phyloP scores from a whole-genome alignment of 139 green algal genomes.

The Yamagishiella unicocca region DNA sequence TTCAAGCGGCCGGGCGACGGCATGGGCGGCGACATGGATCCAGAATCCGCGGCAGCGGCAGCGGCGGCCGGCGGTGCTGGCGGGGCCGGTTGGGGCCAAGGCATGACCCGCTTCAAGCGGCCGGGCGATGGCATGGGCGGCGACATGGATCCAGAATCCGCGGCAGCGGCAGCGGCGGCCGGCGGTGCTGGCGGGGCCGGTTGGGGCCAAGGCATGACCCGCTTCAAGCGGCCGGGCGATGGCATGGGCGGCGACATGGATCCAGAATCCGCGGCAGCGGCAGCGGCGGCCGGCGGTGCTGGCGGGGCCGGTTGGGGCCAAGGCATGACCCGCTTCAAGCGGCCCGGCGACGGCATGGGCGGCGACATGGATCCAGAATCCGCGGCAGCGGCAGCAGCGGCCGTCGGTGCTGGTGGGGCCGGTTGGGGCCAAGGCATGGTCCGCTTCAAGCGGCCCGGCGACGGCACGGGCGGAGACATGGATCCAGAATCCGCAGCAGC shows the following conservation, averaged over 20 bases:
- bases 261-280: background rate
- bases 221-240: background rate
- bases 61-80: background rate
- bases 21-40: background rate
- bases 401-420: background rate
- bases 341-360: background rate
- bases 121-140: background rate
- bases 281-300: background rate
- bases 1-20: background rate
- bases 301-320: background rate
- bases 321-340: conserved; percentile 16
- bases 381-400: background rate
- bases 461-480: background rate
- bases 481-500: background rate
- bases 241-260: background rate
- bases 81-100: background rate
- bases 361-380: background rate
- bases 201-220: background rate
- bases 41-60: background rate
- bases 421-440: background rate
- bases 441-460: background rate
- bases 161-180: background rate
- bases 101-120: background rate
- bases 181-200: background rate
- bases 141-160: background rate